phyloP scores from a whole-genome alignment of 345 rosid genomes.

The Syzygium aromaticum region DNA sequence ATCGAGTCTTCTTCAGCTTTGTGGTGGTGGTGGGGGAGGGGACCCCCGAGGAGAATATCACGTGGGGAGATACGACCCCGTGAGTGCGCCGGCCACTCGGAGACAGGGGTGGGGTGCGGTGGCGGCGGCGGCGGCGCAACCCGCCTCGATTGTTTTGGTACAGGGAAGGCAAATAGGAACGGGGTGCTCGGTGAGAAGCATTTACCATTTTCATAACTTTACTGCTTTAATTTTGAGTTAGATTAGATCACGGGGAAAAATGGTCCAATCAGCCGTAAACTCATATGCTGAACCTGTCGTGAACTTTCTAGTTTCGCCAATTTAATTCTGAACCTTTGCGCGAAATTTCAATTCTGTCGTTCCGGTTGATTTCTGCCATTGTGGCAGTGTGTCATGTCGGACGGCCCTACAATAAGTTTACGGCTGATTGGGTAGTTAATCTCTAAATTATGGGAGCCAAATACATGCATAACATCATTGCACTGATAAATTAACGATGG shows the following conservation, averaged over 20 bases:
- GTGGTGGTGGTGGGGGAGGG: background rate
- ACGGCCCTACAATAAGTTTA: background rate
- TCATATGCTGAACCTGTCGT: background rate
- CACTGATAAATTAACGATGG: background rate
- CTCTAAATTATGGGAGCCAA: background rate
- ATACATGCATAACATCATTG: background rate
- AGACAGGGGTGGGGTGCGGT: background rate
- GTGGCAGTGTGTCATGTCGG: rapidly evolving
- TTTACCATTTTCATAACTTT: background rate
- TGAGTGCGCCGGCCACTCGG: background rate
- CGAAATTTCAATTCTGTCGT: background rate
- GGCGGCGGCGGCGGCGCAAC: background rate
- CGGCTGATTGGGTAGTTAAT: background rate
- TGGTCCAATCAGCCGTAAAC: rapidly evolving
- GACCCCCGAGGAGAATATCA: background rate
- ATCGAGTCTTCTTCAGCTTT: background rate
- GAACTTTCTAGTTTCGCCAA: no score
- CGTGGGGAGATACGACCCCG: background rate
- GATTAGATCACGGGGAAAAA: background rate
- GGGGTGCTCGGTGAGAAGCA: background rate
- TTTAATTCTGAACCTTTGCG: no score
- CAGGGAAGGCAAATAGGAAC: background rate
- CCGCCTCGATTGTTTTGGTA: background rate
- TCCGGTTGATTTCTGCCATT: no score
- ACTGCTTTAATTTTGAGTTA: background rate